phyloP scores from a whole-genome alignment of 2,329 filamentous ascomycete genomes.

The Westerdykella aurantiaca region DNA sequence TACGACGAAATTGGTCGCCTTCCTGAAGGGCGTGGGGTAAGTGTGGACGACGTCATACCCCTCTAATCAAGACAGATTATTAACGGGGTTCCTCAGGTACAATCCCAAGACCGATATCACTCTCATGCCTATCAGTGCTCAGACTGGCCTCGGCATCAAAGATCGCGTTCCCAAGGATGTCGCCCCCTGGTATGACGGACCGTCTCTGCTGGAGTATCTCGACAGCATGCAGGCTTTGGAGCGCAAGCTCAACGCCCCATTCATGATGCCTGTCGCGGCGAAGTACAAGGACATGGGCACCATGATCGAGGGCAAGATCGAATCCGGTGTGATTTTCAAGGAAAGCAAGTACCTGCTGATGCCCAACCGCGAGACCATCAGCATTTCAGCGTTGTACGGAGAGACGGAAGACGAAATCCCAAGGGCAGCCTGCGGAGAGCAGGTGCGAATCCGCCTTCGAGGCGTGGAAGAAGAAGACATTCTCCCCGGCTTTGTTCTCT shows the following conservation, averaged over 20 bases:
- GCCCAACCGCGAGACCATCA: slow-evolving; percentile 81
- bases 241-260: slow-evolving; percentile 92
- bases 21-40: slow-evolving; percentile 68
- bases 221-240: slow-evolving; percentile 88
- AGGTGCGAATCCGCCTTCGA: slow-evolving; percentile 84
- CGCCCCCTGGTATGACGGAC: slow-evolving; percentile 79
- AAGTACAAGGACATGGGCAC: slow-evolving; percentile 98
- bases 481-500: slow-evolving; percentile 89
- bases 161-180: slow-evolving; percentile 71
- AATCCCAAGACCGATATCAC: slow-evolving; percentile 88
- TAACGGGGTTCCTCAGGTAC: slow-evolving; percentile 54
- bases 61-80: too few species aligned
- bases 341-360: slow-evolving; percentile 82
- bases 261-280: slow-evolving; percentile 97
- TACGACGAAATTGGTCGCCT: slow-evolving; percentile 76
- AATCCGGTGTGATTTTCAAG: slow-evolving; percentile 92
- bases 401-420: slow-evolving; percentile 91
- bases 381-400: slow-evolving; percentile 80
- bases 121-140: slow-evolving; percentile 95
- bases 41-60: too few species aligned
- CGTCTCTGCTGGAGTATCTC: slow-evolving; percentile 91
- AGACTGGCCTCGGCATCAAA: slow-evolving; percentile 82
- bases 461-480: slow-evolving; percentile 98
- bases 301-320: slow-evolving; percentile 95
- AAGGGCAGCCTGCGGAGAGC: slow-evolving; percentile 83